A percentile compares a stretch with the other conserved stretches of the same genome.
phyloP scores from a whole-genome alignment of 2,329 filamentous ascomycete species.

The Fusarium redolens region DNA sequence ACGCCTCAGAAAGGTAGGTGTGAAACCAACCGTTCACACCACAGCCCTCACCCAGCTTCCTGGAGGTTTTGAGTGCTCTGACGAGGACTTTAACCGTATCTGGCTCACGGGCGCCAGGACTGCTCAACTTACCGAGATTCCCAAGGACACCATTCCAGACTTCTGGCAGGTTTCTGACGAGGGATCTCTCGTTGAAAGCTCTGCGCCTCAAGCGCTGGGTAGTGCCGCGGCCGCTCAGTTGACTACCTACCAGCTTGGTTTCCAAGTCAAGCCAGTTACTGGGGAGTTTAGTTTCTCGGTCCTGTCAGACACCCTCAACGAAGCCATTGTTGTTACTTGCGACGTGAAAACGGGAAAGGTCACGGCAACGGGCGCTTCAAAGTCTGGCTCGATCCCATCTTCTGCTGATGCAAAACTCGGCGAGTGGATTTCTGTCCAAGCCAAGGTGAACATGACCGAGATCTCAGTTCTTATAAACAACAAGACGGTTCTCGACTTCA shows the following conservation, averaged over 20 bases:
- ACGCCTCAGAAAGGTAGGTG: fast-evolving
- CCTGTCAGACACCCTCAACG: not conserved
- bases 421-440: not conserved
- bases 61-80: not conserved
- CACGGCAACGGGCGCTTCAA: not conserved
- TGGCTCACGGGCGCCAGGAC: not conserved
- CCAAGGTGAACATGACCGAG: not conserved
- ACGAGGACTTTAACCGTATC: not conserved
- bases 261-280: not conserved
- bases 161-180: not conserved
- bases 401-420: not conserved
- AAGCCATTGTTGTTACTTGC: not conserved
- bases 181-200: not conserved
- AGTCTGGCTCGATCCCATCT: fast-evolving
- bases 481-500: not conserved
- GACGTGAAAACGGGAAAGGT: not conserved
- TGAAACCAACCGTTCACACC: not conserved
- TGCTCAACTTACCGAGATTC: not conserved
- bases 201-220: not conserved
- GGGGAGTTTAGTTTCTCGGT: not conserved
- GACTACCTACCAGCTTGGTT: not conserved
- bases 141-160: not conserved
- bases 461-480: not conserved
- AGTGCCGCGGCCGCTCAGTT: not conserved
- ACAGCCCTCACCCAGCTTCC: not conserved